Evolutionary conservation across 257 asterid genomes (phyloP), one percentile per base, ranked within the genome.

Genomic region (Cynanchum wilfordii): DNA sequence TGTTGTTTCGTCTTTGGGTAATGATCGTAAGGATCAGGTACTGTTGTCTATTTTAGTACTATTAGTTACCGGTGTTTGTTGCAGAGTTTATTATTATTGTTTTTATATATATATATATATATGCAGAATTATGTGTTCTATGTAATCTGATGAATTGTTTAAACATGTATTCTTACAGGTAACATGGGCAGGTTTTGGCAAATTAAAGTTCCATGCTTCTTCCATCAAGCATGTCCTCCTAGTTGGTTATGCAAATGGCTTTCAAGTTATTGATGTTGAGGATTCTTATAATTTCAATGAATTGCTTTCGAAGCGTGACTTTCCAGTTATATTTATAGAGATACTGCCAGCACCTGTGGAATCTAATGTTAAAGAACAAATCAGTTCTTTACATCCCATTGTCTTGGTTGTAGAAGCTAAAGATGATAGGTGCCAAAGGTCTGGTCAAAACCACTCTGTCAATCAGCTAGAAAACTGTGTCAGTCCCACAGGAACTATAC

Each of bases 181-280:
- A 47, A 58, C 84, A 40, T 89, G 96, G 96, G 96, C 93, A 75
- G 93, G 89, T 79, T 89, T 89, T 82, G 96, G 87, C 87, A 83
- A 84, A 74, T 74, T 89, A 71, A 90, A 86, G 83, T 78, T 80
- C 60, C 69, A 82, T 80, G 76, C 89, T 54, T 70, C 75, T 72
- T 78, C 83, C 44, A 30, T 77, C 70, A 80, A 87, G 47, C 85
- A 79, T 38, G 89, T 89, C 74, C 88, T 89, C 27, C 81, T 89
- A 68, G 84, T 89, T 80, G 96, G 93, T 59, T 89, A 89, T 70
- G 74, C 76, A 38, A 89, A 82, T 60, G 96, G 96, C 66, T 89
- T 87, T 81, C 96, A 89, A 81, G 89, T 87, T 56, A 84, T 89
- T 30, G 91, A 89, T 73, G 96, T 89, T 78, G 93, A 89, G 81